Base-by-base conservation (phyloP, 305 asterid species). In the Fraxinus baroniana region DNA sequence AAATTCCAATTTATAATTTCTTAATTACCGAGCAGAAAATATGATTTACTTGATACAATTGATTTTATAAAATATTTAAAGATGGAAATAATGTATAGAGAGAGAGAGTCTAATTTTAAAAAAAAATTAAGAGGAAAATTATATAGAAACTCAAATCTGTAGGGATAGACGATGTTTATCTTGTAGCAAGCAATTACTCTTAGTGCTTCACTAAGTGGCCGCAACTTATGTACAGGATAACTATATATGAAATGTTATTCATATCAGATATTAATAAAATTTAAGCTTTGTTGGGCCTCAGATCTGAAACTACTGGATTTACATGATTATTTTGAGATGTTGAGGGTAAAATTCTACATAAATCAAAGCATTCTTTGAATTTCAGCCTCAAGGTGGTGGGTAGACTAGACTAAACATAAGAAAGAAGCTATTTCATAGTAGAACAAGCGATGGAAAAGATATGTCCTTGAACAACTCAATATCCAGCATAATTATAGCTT, bases 11-110 rank as follows among this genome's bases (percentile, higher is more conserved):
- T 26, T 28, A 26, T 68, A 68, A 28, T 28, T 8, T 68, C 75
- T 68, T 68, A 28, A 68, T 68, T 4, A 4, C 37, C 20, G 2
- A 15, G 24, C 39, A 13, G 39, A 32, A 30, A 71, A 71, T 71
- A 3, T 32, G 76, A 68, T 28, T 8, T 62, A 68, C 74, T 32
- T 28, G 41, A 62, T 15, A 30, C 41, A 70, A 30, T 18, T 70
- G 41, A 72, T 72, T 72, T 33, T 72, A 35, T 17, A 32, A 72
- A 32, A 17, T 37, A 72, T 72, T 72, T 33, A 33, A 17, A 32
- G 76, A 72, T n/a, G 49, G 76, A 22, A n/a, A 15, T 33, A 72
- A 71, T 17, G 76, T 71, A 71, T 13, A 44, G 76, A 71, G 76
- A 44, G 76, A 71, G 76, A 6, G 41, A n/a, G 46, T 30, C 22